These are phyloP conservation scores for Rugonectria rugulosa DNA, from an alignment of 2,329 filamentous ascomycete genomes.

Conservation along the genomic window DNA sequence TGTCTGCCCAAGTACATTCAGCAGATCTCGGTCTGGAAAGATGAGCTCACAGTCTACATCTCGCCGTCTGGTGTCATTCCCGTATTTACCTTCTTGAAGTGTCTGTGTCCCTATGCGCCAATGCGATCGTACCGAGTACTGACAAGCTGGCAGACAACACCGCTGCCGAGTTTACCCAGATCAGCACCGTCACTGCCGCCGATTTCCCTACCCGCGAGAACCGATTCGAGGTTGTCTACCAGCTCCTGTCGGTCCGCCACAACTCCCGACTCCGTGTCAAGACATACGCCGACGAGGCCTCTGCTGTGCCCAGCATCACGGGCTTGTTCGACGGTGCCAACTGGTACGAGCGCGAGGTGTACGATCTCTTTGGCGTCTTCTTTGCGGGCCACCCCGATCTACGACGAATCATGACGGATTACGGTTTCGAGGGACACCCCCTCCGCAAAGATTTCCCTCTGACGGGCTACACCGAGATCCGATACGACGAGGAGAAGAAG, in stretches of 20 bases:
- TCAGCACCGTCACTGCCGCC: constrained; percentile 91
- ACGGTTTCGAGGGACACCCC: constrained; percentile 97
- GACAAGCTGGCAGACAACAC: constrained; percentile 74
- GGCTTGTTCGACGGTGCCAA: constrained; percentile 92
- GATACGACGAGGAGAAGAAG: constrained; percentile 99
- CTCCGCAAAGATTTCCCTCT: constrained; percentile 97
- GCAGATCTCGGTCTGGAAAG: constrained; percentile 99
- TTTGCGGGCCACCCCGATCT: constrained; percentile 95
- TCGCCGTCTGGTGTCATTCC: constrained; percentile 87
- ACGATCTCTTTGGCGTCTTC: constrained; percentile 97
- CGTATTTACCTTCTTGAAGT: constrained; percentile 92
- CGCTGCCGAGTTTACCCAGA: constrained; percentile 92
- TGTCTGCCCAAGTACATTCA: constrained; percentile 98
- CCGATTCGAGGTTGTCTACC: constrained; percentile 98
- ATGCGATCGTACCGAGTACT: constrained; percentile 16
- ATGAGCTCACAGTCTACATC: constrained; percentile 95
- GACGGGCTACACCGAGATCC: constrained; percentile 96
- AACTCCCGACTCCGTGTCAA: constrained; percentile 97
- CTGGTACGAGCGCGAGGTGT: constrained; percentile 98
- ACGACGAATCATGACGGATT: constrained; percentile 98
- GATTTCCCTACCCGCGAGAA: constrained; percentile 96
- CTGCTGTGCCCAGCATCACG: constrained; percentile 88
- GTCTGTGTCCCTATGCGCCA: constrained; percentile 47
- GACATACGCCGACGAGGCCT: constrained; percentile 97
- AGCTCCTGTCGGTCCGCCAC: constrained; percentile 92